A percentile compares a stretch with the other conserved stretches of the same genome.
phyloP scores from a whole-genome alignment of 2,329 filamentous ascomycete species.

The Aspergillus tubingensis region DNA sequence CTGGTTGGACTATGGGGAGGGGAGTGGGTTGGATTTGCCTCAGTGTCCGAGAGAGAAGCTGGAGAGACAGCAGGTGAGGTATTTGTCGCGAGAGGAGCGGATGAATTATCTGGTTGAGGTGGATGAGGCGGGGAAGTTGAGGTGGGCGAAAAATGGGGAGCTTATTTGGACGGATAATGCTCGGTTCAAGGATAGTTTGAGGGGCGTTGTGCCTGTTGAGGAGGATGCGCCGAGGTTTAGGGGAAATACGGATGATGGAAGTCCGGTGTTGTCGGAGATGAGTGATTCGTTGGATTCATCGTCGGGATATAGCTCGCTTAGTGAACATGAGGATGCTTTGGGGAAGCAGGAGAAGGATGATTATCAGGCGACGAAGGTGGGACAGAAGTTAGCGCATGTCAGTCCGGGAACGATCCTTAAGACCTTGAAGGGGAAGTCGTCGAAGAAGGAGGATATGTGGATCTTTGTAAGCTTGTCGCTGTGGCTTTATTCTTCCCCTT shows the following conservation, averaged over 20 bases:
- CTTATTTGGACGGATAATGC: constrained; percentile 74
- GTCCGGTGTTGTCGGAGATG: constrained; percentile 9
- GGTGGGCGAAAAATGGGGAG: constrained; percentile 81
- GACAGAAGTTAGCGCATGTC: constrained; percentile 65
- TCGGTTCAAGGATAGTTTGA: constrained; percentile 72
- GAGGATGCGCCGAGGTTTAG: constrained; percentile 61
- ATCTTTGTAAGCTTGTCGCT: constrained; percentile 65
- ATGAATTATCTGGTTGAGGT: constrained; percentile 78
- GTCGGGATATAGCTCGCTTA: constrained; percentile 1
- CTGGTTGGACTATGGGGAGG: constrained; percentile 84
- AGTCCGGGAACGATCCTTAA: constrained; percentile 74
- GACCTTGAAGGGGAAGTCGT: constrained; percentile 69
- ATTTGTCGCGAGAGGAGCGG: constrained; percentile 79
- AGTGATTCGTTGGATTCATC: constrained; percentile 22
- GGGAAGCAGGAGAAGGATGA: constrained; percentile 63
- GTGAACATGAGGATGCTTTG: constrained; percentile 37
- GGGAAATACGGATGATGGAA: constrained; percentile 33
- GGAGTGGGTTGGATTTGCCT: constrained; percentile 67
- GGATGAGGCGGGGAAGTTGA: constrained; percentile 71
- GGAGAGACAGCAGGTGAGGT: constrained; percentile 78
- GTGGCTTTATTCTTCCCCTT: background rate
- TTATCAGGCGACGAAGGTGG: constrained; percentile 61
- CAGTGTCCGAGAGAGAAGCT: constrained; percentile 72
- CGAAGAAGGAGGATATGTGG: constrained; percentile 86
- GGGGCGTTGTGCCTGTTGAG: constrained; percentile 67